A percentile compares a stretch with the other conserved stretches of the same genome.
Conservation (phyloP, 2,329 filamentous ascomycete species). For the Aspergillus tubingensis region DNA sequence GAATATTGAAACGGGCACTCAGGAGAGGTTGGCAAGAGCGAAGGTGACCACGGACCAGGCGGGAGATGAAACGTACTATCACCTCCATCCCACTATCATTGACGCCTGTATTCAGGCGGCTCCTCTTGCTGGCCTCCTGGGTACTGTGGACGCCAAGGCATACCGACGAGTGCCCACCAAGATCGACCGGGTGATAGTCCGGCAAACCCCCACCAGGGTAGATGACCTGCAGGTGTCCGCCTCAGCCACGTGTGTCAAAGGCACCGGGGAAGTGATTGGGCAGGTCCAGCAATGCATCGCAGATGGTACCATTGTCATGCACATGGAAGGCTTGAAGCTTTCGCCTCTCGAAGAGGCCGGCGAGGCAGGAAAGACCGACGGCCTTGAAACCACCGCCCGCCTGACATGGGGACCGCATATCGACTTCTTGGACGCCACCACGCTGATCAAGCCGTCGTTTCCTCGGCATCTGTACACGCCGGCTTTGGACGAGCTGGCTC, state of each 20-base stretch:
- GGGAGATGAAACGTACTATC: background rate
- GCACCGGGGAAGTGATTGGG: background rate
- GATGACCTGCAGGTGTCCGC: background rate
- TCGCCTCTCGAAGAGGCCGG: background rate
- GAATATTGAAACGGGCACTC: constrained; percentile 11
- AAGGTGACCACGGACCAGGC: background rate
- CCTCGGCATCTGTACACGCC: constrained; percentile 11
- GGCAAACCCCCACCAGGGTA: background rate
- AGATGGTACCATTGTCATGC: background rate
- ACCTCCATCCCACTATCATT: constrained; percentile 2
- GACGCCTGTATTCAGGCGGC: constrained; percentile 3
- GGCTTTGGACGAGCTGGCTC: constrained; percentile 10
- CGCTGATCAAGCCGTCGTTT: constrained; percentile 15
- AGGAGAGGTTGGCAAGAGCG: background rate
- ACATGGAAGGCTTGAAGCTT: background rate
- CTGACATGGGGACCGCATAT: constrained; percentile 20
- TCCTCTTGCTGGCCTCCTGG: background rate
- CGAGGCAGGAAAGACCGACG: background rate
- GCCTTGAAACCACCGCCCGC: background rate
- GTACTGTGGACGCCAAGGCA: background rate
- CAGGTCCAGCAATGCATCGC: background rate
- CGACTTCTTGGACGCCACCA: constrained; percentile 16
- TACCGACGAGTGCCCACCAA: background rate
- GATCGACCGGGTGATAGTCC: background rate
- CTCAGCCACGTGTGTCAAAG: background rate